A percentile compares a stretch with the other conserved stretches of the same genome.
Evolutionary conservation across 768 basidiomycete genomes (phyloP).

Genomic region (Boletellus sp.): DNA sequence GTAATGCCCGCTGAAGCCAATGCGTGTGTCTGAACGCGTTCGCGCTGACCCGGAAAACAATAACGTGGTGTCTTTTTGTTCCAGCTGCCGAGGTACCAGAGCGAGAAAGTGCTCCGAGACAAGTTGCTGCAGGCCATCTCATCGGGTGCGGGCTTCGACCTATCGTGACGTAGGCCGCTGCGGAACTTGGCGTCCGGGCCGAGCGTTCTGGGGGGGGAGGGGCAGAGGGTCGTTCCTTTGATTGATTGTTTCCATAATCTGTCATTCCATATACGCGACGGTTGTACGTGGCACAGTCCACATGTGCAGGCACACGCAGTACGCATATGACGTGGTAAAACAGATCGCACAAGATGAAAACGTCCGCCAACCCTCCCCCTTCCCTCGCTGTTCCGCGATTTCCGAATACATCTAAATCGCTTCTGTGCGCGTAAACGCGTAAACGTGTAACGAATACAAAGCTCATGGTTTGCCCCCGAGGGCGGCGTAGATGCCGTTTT

Average conservation of each 20-base stretch:
- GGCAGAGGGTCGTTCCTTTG: neutral
- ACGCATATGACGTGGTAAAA: neutral
- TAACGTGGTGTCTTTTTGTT: neutral
- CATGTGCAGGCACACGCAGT: neutral
- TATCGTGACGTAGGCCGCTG: conserved; percentile 52
- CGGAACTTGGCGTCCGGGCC: neutral
- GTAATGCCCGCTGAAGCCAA: too few relatives aligned
- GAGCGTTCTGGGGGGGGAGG: neutral
- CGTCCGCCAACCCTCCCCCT: too few relatives aligned
- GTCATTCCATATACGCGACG: too few relatives aligned
- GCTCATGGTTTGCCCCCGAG: conserved; percentile 25
- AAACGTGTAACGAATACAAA: neutral
- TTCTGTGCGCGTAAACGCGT: too few relatives aligned
- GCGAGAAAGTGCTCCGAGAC: conserved; percentile 56
- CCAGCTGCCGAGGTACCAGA: conserved; percentile 69
- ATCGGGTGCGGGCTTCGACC: conserved; percentile 87
- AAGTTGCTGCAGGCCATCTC: conserved; percentile 87
- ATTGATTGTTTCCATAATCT: neutral
- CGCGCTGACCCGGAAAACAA: too few relatives aligned
- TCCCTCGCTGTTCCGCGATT: neutral
- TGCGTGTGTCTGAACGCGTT: too few relatives aligned
- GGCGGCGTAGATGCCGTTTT: conserved; percentile 27
- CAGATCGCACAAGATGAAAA: too few relatives aligned
- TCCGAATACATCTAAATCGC: conserved; percentile 15
- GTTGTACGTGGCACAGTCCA: too few relatives aligned